phyloP scores from a whole-genome alignment of 345 rosid species.

The Gossypium anomalum region DNA sequence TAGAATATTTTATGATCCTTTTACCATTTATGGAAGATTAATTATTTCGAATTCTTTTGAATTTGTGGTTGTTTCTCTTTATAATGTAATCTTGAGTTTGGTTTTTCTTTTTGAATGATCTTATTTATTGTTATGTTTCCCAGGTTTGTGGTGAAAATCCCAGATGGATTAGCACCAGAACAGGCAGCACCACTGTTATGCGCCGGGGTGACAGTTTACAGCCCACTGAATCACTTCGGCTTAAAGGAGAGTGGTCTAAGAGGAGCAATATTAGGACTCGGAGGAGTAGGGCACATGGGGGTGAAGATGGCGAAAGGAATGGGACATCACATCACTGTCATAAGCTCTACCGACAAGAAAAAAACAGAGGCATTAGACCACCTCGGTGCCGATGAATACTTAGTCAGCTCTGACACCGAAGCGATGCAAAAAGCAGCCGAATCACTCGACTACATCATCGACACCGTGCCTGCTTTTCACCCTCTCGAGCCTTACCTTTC shows the following conservation, averaged over 20 bases:
- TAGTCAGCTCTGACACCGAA: slow-evolving; percentile 62
- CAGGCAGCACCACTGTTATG: slow-evolving; percentile 87
- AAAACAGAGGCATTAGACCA: slow-evolving; percentile 74
- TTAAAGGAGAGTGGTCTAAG: slow-evolving; percentile 55
- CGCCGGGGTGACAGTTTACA: slow-evolving; percentile 85
- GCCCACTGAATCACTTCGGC: slow-evolving; percentile 83
- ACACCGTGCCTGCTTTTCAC: slow-evolving; percentile 81
- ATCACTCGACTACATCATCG: slow-evolving; percentile 80
- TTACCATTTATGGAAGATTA: too few species aligned
- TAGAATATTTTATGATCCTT: too few species aligned
- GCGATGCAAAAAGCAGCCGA: slow-evolving; percentile 61
- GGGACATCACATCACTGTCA: slow-evolving; percentile 93
- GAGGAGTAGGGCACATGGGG: slow-evolving; percentile 99
- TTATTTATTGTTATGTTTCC: not conserved
- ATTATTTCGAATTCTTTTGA: too few species aligned
- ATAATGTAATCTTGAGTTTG: too few species aligned
- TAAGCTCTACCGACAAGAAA: slow-evolving; percentile 92
- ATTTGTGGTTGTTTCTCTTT: too few species aligned
- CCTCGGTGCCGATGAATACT: slow-evolving; percentile 80
- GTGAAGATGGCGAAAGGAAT: slow-evolving; percentile 91
- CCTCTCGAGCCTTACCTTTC: slow-evolving; percentile 81
- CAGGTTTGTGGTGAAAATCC: slow-evolving; percentile 82
- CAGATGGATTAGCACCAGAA: slow-evolving; percentile 78
- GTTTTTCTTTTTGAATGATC: not conserved
- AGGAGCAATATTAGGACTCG: slow-evolving; percentile 86